phyloP scores from a whole-genome alignment of 257 asterid species.

The Striga asiatica region DNA sequence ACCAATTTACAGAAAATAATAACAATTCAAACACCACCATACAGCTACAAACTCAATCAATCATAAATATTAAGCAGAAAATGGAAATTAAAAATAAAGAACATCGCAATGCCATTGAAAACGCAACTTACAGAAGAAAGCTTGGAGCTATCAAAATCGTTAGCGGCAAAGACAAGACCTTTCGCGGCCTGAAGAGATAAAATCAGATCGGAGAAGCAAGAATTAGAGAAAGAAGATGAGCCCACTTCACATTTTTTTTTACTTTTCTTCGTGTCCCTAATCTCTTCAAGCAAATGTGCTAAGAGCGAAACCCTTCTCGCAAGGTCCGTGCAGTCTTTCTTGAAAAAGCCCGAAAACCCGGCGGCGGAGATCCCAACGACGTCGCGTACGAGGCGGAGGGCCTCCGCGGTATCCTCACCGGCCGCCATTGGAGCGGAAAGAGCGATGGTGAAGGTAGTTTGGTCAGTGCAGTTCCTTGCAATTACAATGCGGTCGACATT shows the following conservation, averaged over 20 bases:
- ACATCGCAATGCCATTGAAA: background rate
- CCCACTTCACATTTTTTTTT: conserved; percentile 17
- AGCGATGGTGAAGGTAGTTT: too few species aligned
- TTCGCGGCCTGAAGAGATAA: conserved; percentile 44
- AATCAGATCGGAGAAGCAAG: conserved; percentile 50
- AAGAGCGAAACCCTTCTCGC: conserved; percentile 66
- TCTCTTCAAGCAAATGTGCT: conserved; percentile 75
- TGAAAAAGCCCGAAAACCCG: conserved; percentile 67
- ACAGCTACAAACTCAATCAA: too few species aligned
- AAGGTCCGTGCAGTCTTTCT: conserved; percentile 79
- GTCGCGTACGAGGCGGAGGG: conserved; percentile 57
- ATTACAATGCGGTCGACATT: too few species aligned
- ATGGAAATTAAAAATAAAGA: too few species aligned
- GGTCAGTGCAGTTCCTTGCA: too few species aligned
- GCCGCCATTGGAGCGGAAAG: too few species aligned
- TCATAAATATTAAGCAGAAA: too few species aligned
- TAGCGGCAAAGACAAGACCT: conserved; percentile 40
- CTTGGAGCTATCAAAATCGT: conserved; percentile 26
- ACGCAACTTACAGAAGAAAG: conserved; percentile 38
- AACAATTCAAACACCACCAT: too few species aligned
- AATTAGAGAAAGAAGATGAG: conserved; percentile 25
- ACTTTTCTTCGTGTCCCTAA: conserved; percentile 39
- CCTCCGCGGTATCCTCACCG: conserved; percentile 32
- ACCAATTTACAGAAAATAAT: too few species aligned
- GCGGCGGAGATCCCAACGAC: conserved; percentile 46